Evolutionary conservation across 2,329 filamentous ascomycete species (phyloP), one percentile per base, ranked within the genome.

Genomic region (Colletotrichum zoysiae): DNA sequence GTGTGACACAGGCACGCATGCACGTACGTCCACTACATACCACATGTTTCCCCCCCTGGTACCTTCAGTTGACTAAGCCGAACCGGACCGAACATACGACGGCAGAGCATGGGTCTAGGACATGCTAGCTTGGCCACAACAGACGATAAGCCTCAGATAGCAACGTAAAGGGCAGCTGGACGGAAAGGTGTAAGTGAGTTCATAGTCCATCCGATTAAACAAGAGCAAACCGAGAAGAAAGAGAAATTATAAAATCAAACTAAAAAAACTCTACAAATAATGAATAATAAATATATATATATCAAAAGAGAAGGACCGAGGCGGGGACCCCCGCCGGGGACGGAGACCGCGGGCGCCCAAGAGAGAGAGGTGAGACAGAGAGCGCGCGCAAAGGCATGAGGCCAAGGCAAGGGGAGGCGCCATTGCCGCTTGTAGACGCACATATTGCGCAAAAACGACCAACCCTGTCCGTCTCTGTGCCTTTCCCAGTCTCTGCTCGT

Each of bases 381-480:
- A 26, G 48, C n/a, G 48, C n/a, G 23, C n/a, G 48, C 26, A 50
- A 20, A n/a, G 46, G 33, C 20, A 5, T 16, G 42, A 18, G 48
- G 26, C 40, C 44, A 18, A 51, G 46, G 30, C 46, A 51, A 50
- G 64, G 64, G 56, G 50, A 71, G 64, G 35, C 68, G 68, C 68
- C 64, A 57, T 67, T 71, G 68, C 64, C 68, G 68, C 64, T 62
- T 59, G 50, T 67, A 71, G 64, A 67, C 64, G 57, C 63, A 70
- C 63, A 57, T 61, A 62, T 64, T 63, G 64, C 68, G 64, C 58
- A 35, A 26, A 42, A 33, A 48, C n/a, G 50, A 5, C 38, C 53
- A 35, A 26, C 60, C 35, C 35, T 51, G n/a, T 50, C 42, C 23
- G 16, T 38, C 26, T 38, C 59, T 26, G 12, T 48, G 51, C 26